Conservation (phyloP, 2,329 filamentous ascomycete genomes). For the Dactylellina leptospora region DNA sequence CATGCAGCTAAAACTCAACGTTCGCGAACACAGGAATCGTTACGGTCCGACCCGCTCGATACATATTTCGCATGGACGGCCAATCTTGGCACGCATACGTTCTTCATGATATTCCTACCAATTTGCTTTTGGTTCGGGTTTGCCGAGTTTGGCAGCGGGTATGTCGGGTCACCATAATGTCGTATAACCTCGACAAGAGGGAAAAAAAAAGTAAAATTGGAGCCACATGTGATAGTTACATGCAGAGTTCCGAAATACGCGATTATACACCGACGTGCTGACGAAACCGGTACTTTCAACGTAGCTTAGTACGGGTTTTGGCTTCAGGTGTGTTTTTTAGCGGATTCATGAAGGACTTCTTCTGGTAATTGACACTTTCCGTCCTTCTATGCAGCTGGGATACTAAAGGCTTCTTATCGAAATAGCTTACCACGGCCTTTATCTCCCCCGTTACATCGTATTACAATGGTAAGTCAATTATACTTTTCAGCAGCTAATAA, state of each 20-base stretch:
- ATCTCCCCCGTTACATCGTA: conserved; percentile 88
- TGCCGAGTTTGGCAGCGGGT: conserved; percentile 85
- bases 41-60: conserved; percentile 70
- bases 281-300: conserved; percentile 57
- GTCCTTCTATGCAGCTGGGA: neutral
- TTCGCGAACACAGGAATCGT: conserved; percentile 17
- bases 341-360: conserved; percentile 91
- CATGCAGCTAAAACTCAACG: neutral
- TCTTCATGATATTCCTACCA: conserved; percentile 95
- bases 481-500: neutral
- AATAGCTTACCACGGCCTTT: conserved; percentile 78
- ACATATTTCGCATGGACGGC: conserved; percentile 97
- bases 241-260: conserved; percentile 20
- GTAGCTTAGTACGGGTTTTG: conserved; percentile 71
- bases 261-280: conserved; percentile 32
- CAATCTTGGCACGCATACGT: conserved; percentile 96
- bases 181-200: too few species aligned
- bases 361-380: conserved; percentile 66
- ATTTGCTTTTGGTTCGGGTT: conserved; percentile 97
- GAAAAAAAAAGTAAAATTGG: too few species aligned
- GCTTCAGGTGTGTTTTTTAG: conserved; percentile 84
- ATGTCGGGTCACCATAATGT: conserved; percentile 62
- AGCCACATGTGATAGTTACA: too few species aligned
- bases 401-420: neutral
- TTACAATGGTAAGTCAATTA: conserved; percentile 73